A percentile compares a stretch with the other conserved stretches of the same genome.
Evolutionary conservation across 257 asterid species (phyloP).

Genomic region (Solanum sejunctum): DNA sequence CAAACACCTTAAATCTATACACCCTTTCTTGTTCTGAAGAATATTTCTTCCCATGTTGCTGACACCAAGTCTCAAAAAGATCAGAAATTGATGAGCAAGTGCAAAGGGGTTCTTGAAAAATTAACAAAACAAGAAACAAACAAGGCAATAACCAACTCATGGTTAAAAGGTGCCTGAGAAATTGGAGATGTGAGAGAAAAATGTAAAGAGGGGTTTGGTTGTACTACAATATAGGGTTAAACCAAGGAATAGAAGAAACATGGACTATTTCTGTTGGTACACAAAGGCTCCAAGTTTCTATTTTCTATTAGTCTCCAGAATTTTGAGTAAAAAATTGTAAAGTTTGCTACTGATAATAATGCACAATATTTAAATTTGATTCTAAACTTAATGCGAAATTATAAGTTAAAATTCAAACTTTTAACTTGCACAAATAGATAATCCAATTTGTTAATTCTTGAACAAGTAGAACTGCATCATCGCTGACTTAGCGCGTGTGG

Average conservation of each 20-base stretch:
- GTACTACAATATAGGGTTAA: not conserved
- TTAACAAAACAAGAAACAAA: slow-evolving; percentile 19
- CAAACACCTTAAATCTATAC: slow-evolving; percentile 45
- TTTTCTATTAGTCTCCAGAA: not conserved
- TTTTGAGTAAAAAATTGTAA: not conserved
- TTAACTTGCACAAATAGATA: too few relatives aligned
- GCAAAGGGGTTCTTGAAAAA: slow-evolving; percentile 16
- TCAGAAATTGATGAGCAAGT: slow-evolving; percentile 39
- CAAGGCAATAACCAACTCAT: slow-evolving; percentile 35
- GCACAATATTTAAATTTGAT: too few relatives aligned
- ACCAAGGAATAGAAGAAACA: slow-evolving; percentile 13
- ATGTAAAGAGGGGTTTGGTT: not conserved
- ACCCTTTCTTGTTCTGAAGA: slow-evolving; percentile 53
- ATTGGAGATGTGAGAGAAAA: not conserved
- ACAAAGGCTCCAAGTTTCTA: slow-evolving; percentile 1
- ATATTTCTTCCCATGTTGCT: slow-evolving; percentile 51
- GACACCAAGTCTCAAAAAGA: slow-evolving; percentile 66
- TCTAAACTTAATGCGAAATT: too few relatives aligned
- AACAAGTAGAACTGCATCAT: too few relatives aligned
- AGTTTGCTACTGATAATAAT: not conserved
- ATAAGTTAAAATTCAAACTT: too few relatives aligned
- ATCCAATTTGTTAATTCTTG: too few relatives aligned
- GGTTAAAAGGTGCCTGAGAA: not conserved
- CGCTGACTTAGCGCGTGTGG: too few relatives aligned
- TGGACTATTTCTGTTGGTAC: slow-evolving; percentile 3